Base-by-base conservation (phyloP, 805 yeast genomes). In the Candida hispaniensis region DNA sequence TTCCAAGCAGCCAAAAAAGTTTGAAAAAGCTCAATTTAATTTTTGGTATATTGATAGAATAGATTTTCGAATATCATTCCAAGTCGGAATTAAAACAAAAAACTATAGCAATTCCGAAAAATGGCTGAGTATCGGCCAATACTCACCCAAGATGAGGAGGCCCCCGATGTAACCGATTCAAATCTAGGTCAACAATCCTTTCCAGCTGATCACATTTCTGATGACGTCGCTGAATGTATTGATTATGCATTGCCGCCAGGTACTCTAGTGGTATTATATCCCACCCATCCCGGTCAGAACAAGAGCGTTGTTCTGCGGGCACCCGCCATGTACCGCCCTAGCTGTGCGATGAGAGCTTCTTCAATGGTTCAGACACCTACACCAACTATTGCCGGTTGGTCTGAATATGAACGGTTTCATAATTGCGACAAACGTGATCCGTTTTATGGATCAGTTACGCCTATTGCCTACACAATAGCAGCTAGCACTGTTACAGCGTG, bases 401-500 rank as follows among this genome's bases (percentile, higher is more conserved):
- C 28, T 6, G 36, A 32, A 10, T 32, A 32, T 12, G 28, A 32
- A 18, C 23, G 24, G 22, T 24, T 23, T 23, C 36, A 32, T 13
- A 21, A 32, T 13, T 16, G 10, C 10, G 36, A 33, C 19, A 11
- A 34, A n/a, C 8, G 39, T 21, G 41, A 44, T 21, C 54, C 58
- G 17, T 55, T 55, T 34, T 49, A 49, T 39, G 56, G 58, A 6
- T 43, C 51, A 4, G 48, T 47, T 12, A 40, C 51, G 5, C 60
- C 60, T n/a, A 47, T 55, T 8, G 49, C 53, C 2, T 56, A 46
- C 38, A 44, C 56, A 3, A 30, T 56, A 15, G 39, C 58, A 4
- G 59, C 54, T 6, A 45, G 50, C 10, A 48, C 55, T 4, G 55
- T 51, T 6, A 66, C 76, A 10, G 61, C 75, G 16, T 81, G 93